These are phyloP conservation scores for Hygrophila difformis DNA, from an alignment of 257 asterid species.

Conservation along the genomic window DNA sequence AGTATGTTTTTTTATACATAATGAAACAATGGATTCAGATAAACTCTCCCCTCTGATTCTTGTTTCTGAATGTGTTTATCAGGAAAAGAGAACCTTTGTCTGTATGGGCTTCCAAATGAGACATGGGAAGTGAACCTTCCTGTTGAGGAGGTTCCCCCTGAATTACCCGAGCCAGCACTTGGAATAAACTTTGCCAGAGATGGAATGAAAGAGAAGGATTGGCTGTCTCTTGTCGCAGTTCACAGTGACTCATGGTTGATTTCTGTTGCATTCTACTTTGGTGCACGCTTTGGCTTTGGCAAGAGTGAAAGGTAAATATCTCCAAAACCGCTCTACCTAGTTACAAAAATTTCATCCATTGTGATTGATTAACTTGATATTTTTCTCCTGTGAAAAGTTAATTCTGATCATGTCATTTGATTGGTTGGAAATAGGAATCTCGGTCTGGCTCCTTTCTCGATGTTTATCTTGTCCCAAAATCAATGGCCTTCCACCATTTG, in stretches of 20 bases:
- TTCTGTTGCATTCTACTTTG: conserved; percentile 67
- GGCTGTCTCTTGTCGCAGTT: conserved; percentile 68
- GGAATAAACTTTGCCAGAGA: conserved; percentile 80
- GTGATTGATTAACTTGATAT: too few species aligned
- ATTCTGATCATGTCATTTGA: too few species aligned
- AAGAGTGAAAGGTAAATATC: conserved; percentile 49
- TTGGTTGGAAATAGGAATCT: too few species aligned
- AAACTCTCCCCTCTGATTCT: neutral
- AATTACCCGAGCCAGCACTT: conserved; percentile 71
- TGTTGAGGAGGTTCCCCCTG: conserved; percentile 78
- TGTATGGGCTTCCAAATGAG: conserved; percentile 64
- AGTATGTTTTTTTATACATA: too few species aligned
- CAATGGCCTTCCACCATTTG: too few species aligned
- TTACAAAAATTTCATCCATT: too few species aligned
- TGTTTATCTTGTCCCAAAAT: too few species aligned
- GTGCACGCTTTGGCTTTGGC: conserved; percentile 59
- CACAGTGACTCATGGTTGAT: conserved; percentile 79
- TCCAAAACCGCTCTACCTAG: neutral
- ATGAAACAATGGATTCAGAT: too few species aligned
- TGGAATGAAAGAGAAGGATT: conserved; percentile 60
- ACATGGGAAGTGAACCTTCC: conserved; percentile 74
- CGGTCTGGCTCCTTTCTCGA: too few species aligned
- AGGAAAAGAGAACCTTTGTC: conserved; percentile 62
- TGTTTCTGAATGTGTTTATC: conserved; percentile 7
- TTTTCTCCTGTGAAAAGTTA: too few species aligned